phyloP scores from a whole-genome alignment of 345 rosid genomes.

The Melaleuca alternifolia region DNA sequence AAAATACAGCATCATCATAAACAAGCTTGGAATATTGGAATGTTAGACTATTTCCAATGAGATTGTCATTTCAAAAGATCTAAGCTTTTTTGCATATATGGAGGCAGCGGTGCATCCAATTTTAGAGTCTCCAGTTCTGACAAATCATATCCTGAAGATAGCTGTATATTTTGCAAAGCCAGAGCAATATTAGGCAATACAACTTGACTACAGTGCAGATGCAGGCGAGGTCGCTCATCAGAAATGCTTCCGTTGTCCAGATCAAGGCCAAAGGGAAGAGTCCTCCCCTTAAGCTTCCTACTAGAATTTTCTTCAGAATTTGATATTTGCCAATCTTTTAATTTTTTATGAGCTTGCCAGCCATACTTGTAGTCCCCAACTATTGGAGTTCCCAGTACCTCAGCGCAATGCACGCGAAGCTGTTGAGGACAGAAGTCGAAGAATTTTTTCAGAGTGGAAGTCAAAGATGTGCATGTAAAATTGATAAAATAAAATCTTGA shows the following conservation, averaged over 20 bases:
- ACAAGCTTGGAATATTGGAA: background rate
- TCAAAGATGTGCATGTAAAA: background rate
- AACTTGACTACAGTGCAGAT: conserved; percentile 84
- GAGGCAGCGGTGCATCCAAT: conserved; percentile 75
- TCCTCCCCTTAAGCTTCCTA: conserved; percentile 5
- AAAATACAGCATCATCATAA: background rate
- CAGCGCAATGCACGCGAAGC: conserved; percentile 97
- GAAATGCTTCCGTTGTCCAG: conserved; percentile 61
- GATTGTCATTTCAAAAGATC: conserved; percentile 33
- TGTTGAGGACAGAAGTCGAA: conserved; percentile 10
- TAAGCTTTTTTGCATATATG: conserved; percentile 74
- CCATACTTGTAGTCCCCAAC: conserved; percentile 92
- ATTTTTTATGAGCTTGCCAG: conserved; percentile 67
- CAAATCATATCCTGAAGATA: conserved; percentile 31
- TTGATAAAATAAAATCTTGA: background rate
- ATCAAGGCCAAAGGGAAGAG: conserved; percentile 56
- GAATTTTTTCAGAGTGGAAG: background rate
- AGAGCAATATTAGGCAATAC: conserved; percentile 57
- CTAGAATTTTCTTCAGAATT: conserved; percentile 2
- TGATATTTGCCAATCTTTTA: conserved; percentile 20
- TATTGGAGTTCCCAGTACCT: conserved; percentile 83
- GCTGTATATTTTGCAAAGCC: conserved; percentile 28
- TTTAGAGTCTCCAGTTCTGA: conserved; percentile 36
- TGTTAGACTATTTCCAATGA: background rate
- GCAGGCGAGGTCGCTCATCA: conserved; percentile 62